phyloP scores from a whole-genome alignment of 306 rosid genomes.

The Medicago truncatula region MtrunA17r5.0-ANR NC_053045.1:5952501-5953000 shows the following conservation, averaged over 20 bases:
- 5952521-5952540: not conserved
- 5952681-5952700: not conserved
- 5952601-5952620: slow-evolving; percentile 47
- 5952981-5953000: slow-evolving; percentile 36
- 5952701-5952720: not conserved
- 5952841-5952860: not conserved
- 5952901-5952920: slow-evolving; percentile 44
- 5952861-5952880: not conserved
- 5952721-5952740: slow-evolving; percentile 56
- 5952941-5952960: slow-evolving; percentile 50
- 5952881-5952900: not conserved
- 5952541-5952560: not conserved
- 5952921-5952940: slow-evolving; percentile 54
- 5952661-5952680: slow-evolving; percentile 4
- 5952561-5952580: not conserved
- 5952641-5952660: slow-evolving; percentile 44
- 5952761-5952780: slow-evolving; percentile 53
- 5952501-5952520: slow-evolving; percentile 32
- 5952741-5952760: slow-evolving; percentile 44
- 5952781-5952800: slow-evolving; percentile 41
- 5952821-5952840: slow-evolving; percentile 28
- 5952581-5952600: slow-evolving; percentile 24
- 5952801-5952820: slow-evolving; percentile 55
- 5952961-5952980: slow-evolving; percentile 51
- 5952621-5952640: slow-evolving; percentile 50